These are phyloP conservation scores for Backusella liffmaniae DNA, from an alignment of 192 early-diverging fungal species.

Conservation along the genomic window DNA sequence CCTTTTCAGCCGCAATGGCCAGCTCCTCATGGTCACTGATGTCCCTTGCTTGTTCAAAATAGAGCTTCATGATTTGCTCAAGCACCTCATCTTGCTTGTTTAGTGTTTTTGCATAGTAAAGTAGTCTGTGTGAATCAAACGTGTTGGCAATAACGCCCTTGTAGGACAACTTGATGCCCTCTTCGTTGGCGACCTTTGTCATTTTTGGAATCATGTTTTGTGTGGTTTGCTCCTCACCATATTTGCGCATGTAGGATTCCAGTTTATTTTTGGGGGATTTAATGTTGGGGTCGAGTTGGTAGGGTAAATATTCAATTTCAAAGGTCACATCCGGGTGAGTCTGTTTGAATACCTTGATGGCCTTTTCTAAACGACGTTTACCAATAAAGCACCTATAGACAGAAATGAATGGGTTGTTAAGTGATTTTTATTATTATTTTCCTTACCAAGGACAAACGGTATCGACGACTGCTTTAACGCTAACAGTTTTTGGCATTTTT, in stretches of 20 bases:
- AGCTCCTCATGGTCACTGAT: slow-evolving; percentile 60
- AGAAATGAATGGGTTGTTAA: background rate
- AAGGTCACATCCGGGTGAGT: slow-evolving; percentile 55
- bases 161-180: slow-evolving; percentile 67
- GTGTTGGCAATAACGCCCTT: slow-evolving; percentile 65
- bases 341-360: slow-evolving; percentile 45
- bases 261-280: slow-evolving; percentile 50
- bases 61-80: slow-evolving; percentile 61
- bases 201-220: slow-evolving; percentile 53
- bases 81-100: slow-evolving; percentile 59
- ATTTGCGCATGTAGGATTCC: slow-evolving; percentile 60
- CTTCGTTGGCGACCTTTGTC: slow-evolving; percentile 52
- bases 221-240: slow-evolving; percentile 55
- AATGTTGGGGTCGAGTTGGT: slow-evolving; percentile 61
- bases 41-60: slow-evolving; percentile 73
- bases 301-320: slow-evolving; percentile 65
- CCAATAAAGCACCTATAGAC: slow-evolving; percentile 63
- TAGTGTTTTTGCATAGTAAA: slow-evolving; percentile 50
- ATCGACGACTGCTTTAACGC: slow-evolving; percentile 63
- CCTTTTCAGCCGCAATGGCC: slow-evolving; percentile 52
- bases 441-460: slow-evolving; percentile 66
- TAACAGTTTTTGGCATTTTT: slow-evolving; percentile 38
- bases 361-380: slow-evolving; percentile 69
- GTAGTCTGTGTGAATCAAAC: slow-evolving; percentile 63
- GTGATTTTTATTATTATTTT: no score